A percentile compares a stretch with the other conserved stretches of the same genome.
These are phyloP conservation scores for Polyporus arcularius DNA, from an alignment of 768 basidiomycete genomes.

Conservation along the genomic window DNA sequence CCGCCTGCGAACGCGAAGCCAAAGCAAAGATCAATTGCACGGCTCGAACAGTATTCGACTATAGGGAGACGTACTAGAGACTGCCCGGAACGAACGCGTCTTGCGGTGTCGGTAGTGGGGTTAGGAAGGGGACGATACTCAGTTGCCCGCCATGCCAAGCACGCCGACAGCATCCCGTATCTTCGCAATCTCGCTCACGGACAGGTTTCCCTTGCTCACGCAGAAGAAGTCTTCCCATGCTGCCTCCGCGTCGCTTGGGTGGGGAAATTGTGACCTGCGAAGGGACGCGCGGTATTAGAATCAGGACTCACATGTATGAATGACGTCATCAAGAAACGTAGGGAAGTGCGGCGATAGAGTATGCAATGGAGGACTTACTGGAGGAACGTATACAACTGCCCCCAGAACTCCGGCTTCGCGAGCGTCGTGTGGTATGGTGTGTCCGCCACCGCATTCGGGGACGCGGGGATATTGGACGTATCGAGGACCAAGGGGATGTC, in stretches of 20 bases:
- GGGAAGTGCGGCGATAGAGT: neutral
- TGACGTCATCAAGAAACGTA: neutral
- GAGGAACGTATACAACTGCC: slow-evolving; percentile 63
- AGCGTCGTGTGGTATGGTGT: slow-evolving; percentile 67
- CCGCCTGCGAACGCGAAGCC: too few relatives aligned
- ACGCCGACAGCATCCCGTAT: slow-evolving; percentile 89
- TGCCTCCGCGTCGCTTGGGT: slow-evolving; percentile 59
- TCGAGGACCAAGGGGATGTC: slow-evolving; percentile 76
- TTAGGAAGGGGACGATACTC: slow-evolving; percentile 5
- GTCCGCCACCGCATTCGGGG: slow-evolving; percentile 29
- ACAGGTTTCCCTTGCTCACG: slow-evolving; percentile 78
- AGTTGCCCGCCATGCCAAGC: slow-evolving; percentile 86
- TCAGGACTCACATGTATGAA: too few relatives aligned
- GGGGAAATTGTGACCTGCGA: slow-evolving; percentile 60
- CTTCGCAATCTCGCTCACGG: slow-evolving; percentile 85
- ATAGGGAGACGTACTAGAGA: too few relatives aligned
- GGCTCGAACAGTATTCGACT: too few relatives aligned
- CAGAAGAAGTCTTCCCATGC: slow-evolving; percentile 89
- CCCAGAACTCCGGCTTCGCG: slow-evolving; percentile 83
- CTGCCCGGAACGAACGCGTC: too few relatives aligned
- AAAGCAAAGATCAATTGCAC: too few relatives aligned
- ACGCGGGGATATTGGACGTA: slow-evolving; percentile 47
- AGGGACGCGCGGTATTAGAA: neutral
- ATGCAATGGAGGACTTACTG: slow-evolving; percentile 39
- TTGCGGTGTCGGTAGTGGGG: neutral